Base-by-base conservation (phyloP, 2,329 filamentous ascomycete genomes). In the Pseudocercospora macadamiae region DNA sequence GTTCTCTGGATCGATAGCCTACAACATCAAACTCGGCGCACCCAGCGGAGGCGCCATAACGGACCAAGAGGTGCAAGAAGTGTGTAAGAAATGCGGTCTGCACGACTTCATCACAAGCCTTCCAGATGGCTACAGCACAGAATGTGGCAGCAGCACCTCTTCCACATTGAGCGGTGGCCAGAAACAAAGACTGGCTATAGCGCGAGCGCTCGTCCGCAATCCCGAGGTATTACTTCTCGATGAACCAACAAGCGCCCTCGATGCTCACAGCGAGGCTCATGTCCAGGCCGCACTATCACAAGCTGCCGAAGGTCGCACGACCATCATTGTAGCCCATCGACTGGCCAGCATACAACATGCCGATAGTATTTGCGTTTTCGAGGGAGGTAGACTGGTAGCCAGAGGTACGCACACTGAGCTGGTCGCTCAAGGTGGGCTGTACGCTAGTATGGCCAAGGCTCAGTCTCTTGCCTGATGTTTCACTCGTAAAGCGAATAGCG, bases 291-390 rank as follows among this genome's bases (percentile, higher is more conserved):
- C 77, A 1, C 73, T 80, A 32, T 72, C 71, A 7, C 74, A 73
- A 18, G 77, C 76, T 6, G 72, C 75, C 3, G 69, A 72, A 44
- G 77, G 74, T 3, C 70, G 77, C 54, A 85, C 90, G 1, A 90
- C 89, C 61, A 79, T 95, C 2, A 89, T 89, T 2, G 89, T 95
- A 9, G 90, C 90, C 1, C 90, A 93, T 71, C 80, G 90, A 12
- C 78, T 93, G 49, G 87, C 87, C 0, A 93, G 89, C 10, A 86
- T 93, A 18, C 89, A 90, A 72, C 88, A 92, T 65, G 89, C 89
- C 1, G 87, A 93, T 71, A 77, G 87, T n/a, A 93, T 93, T 39
- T 91, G 90, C 66, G 89, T 93, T 0, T 84, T 95, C 48, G 88
- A 89, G 9, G 82, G 86, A 60, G 85, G 87, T 21, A 82, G 72